These are phyloP conservation scores for Aspergillus bombycis DNA, from an alignment of 2,329 filamentous ascomycete genomes.

Conservation along the genomic window DNA sequence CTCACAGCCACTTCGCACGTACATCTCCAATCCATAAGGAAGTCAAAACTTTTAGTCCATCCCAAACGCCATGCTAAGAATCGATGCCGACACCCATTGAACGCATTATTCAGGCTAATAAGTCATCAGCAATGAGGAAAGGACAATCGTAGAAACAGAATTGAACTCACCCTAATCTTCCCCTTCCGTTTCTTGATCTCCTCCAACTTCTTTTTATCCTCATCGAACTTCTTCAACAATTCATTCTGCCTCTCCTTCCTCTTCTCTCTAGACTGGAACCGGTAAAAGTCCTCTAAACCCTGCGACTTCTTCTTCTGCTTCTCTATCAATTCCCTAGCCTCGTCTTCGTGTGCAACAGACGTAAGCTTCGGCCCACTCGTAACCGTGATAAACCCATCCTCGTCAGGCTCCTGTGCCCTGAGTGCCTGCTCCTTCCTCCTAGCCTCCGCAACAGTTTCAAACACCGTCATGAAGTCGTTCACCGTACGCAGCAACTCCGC, in stretches of 20 bases:
- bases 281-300: conserved; percentile 74
- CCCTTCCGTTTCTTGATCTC: conserved; percentile 70
- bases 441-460: conserved; percentile 67
- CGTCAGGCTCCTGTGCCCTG: conserved; percentile 79
- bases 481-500: conserved; percentile 70
- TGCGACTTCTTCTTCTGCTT: conserved; percentile 67
- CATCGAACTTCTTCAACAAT: conserved; percentile 72
- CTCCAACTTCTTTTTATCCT: conserved; percentile 72
- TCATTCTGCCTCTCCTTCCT: conserved; percentile 74
- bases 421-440: conserved; percentile 64
- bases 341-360: conserved; percentile 74
- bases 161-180: conserved; percentile 55
- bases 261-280: conserved; percentile 80
- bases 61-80: conserved; percentile 37
- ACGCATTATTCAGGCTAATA: conserved; percentile 38
- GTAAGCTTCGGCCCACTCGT: conserved; percentile 72
- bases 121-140: conserved; percentile 11
- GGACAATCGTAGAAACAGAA: neutral
- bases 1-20: conserved; percentile 25
- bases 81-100: conserved; percentile 17
- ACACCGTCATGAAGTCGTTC: conserved; percentile 85
- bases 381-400: conserved; percentile 94
- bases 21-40: conserved; percentile 18
- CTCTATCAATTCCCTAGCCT: conserved; percentile 61
- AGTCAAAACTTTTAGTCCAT: conserved; percentile 16